Percentiles rank a stretch among this genome's conserved stretches.
Evolutionary conservation across 495 filamentous ascomycete genomes (phyloP).

Genomic region (Aspergillus hancockii): DNA sequence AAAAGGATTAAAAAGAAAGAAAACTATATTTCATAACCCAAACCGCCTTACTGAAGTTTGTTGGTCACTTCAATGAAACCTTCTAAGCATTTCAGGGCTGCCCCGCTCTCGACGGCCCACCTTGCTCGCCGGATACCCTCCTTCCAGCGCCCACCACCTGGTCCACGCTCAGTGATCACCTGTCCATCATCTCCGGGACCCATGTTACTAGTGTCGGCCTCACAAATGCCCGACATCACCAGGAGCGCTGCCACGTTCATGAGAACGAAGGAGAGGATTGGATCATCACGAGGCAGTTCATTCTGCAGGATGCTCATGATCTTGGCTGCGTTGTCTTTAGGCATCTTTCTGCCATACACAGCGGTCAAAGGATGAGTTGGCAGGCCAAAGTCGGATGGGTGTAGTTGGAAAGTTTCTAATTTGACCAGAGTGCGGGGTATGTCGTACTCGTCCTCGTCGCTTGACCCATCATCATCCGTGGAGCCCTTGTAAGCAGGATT

Average conservation of each 20-base stretch:
- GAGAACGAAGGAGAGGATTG: conserved; percentile 89
- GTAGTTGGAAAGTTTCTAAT: conserved; percentile 71
- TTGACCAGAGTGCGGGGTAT: conserved; percentile 49
- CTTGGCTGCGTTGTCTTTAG: conserved; percentile 82
- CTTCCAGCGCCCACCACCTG: conserved; percentile 87
- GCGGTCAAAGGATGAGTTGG: conserved; percentile 68
- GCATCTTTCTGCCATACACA: conserved; percentile 82
- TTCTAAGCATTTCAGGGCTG: conserved; percentile 72
- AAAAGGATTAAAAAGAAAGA: conserved; percentile 12
- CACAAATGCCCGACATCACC: conserved; percentile 81
- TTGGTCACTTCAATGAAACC: conserved; percentile 67
- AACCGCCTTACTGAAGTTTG: conserved; percentile 25
- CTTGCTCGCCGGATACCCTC: conserved; percentile 82
- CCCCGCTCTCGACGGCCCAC: conserved; percentile 80
- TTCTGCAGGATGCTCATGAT: conserved; percentile 74
- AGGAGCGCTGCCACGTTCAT: conserved; percentile 90
- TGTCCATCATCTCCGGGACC: conserved; percentile 70
- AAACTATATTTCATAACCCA: conserved; percentile 8
- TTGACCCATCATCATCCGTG: conserved; percentile 33
- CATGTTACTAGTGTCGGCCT: conserved; percentile 74
- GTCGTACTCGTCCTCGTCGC: conserved; percentile 38
- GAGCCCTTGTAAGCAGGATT: conserved; percentile 41
- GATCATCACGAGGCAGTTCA: conserved; percentile 69
- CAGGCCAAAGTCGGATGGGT: conserved; percentile 84
- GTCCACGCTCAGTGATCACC: conserved; percentile 77